These are phyloP conservation scores for Fraxinus pennsylvanica DNA, from an alignment of 257 asterid genomes.

Conservation along the genomic window DNA sequence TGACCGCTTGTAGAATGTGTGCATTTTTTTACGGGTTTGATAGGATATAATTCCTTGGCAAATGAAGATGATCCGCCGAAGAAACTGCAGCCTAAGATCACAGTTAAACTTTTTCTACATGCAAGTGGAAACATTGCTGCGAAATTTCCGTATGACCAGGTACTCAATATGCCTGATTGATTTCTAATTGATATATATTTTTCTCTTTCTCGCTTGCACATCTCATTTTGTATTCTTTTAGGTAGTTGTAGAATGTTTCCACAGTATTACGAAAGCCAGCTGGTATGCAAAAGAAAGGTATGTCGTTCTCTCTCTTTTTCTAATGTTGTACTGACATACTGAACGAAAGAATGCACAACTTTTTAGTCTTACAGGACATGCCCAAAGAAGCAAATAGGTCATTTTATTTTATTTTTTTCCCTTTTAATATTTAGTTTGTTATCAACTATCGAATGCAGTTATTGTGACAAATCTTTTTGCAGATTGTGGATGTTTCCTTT, in stretches of 20 bases:
- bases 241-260: constrained; percentile 70
- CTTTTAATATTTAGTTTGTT: constrained; percentile 12
- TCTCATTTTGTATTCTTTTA: constrained; percentile 34
- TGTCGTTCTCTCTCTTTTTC: constrained; percentile 20
- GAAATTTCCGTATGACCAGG: constrained; percentile 72
- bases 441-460: constrained; percentile 18
- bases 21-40: constrained; percentile 10
- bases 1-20: constrained; percentile 16
- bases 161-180: constrained; percentile 22
- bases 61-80: constrained; percentile 42
- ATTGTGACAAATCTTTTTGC: constrained; percentile 29
- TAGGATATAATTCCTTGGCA: constrained; percentile 8
- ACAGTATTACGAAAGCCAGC: constrained; percentile 63
- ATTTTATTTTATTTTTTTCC: constrained; percentile 3
- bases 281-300: constrained; percentile 94
- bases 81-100: constrained; percentile 48
- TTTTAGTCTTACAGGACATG: constrained; percentile 9
- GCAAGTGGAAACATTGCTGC: constrained; percentile 81
- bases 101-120: constrained; percentile 67
- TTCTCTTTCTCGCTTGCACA: constrained; percentile 23
- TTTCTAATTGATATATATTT: constrained; percentile 15
- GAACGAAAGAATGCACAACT: neutral
- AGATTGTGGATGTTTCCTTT: constrained; percentile 93
- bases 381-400: constrained; percentile 11
- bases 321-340: neutral